Evolutionary conservation across 495 filamentous ascomycete genomes (phyloP).

Genomic region (Neurospora terricola): DNA sequence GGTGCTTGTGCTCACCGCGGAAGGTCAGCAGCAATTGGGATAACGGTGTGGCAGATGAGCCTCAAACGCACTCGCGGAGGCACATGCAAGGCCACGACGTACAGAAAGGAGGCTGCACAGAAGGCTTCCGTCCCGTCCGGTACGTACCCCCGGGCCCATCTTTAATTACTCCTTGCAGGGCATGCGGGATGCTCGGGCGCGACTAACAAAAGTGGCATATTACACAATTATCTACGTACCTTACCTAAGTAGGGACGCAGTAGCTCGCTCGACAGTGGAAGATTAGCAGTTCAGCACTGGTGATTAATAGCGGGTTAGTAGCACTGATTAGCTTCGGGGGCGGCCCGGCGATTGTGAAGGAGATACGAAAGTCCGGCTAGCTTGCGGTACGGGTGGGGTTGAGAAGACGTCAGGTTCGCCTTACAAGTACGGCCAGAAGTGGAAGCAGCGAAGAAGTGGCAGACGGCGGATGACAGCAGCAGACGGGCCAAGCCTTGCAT

Average conservation of each 20-base stretch:
- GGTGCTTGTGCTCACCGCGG: not conserved
- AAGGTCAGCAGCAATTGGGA: not conserved
- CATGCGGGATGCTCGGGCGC: not conserved
- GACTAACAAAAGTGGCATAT: not conserved
- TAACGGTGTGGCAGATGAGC: not conserved
- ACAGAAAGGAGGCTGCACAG: not conserved
- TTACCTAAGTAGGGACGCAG: not conserved
- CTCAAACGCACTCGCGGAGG: not conserved
- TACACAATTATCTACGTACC: not conserved
- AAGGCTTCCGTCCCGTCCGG: not conserved
- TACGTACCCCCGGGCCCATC: not conserved
- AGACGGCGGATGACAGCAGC: not conserved
- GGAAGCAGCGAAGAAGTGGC: not conserved
- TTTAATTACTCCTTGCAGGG: not conserved
- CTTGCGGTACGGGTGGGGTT: not conserved
- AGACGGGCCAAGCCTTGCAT: not conserved
- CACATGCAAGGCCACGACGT: not conserved
- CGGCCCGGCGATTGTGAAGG: not conserved
- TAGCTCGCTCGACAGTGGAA: not conserved
- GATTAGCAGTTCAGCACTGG: not conserved
- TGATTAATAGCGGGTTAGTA: not conserved
- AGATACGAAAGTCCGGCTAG: not conserved
- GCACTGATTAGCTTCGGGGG: not conserved
- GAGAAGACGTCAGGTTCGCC: not conserved
- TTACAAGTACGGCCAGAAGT: not conserved